Evolutionary conservation across 1,284 basidiomycete species (phyloP), one percentile per base, ranked within the genome.

Genomic region (Heterobasidion parviporum): DNA sequence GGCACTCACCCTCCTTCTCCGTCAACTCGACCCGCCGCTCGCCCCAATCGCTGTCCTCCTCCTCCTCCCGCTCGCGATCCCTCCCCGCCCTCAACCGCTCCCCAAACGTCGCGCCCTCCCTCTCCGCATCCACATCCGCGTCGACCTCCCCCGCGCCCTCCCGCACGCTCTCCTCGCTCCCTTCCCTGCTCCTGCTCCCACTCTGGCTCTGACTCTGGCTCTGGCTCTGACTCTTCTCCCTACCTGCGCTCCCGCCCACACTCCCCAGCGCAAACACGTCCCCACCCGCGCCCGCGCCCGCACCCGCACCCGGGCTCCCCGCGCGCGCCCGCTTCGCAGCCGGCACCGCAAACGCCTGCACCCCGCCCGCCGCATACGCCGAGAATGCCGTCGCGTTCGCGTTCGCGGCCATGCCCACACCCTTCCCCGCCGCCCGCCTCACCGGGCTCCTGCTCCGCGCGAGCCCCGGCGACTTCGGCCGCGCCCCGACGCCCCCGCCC

Each of bases 1-100:
- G 16, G 14, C 41, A 71, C 82, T 63, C 58, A 87, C 90, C 80
- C 68, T 90, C 85, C 72, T 90, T 86, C 66, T 86, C 84, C 14
- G 14, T 18, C 20, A 85, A 69, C 32, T 66, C 63, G 10, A 45
- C 77, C 64, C 18, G 70, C 72, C 18, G 76, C 76, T 41, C 79
- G 66, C 52, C 65, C 65, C 49, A 72, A 69, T 58, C 70, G 46
- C 72, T 72, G 12, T 83, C 82, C 60, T 64, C 68, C 46, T 59
- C 26, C 48, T 71, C 59, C 69, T 56, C 71, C 63, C 60, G 72
- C 56, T 63, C 69, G 68, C 46, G 67, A 65, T 54, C 71, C 66
- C 57, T 56, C 46, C 59, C 48, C 35, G 62, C 60, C 59, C 63
- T 48, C 56, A 62, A 38, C 35, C 56, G 55, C 50, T 61, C 60